Percentiles rank a stretch among this genome's conserved stretches.
phyloP scores from a whole-genome alignment of 495 filamentous ascomycete species.

The Aspergillus funiculosus region DNA sequence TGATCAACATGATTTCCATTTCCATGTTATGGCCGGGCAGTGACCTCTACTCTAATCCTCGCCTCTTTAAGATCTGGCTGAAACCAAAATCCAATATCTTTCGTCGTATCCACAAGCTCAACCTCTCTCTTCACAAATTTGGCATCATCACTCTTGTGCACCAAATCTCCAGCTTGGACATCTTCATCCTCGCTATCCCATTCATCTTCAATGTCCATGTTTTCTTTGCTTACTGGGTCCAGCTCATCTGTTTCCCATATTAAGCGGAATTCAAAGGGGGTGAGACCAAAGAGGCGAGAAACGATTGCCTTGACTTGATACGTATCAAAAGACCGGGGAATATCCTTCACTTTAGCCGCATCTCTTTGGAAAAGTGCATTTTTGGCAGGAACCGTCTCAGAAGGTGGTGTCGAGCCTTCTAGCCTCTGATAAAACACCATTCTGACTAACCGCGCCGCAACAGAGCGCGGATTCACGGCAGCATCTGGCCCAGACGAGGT shows the following conservation, averaged over 20 bases:
- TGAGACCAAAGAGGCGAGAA: conserved; percentile 60
- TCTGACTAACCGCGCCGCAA: conserved; percentile 66
- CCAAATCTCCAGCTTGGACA: not conserved
- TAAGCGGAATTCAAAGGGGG: conserved; percentile 58
- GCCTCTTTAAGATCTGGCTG: conserved; percentile 57
- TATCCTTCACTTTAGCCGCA: conserved; percentile 37
- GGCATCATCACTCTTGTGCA: conserved; percentile 15
- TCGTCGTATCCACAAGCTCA: conserved; percentile 73
- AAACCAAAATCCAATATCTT: conserved; percentile 75
- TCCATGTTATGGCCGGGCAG: not conserved
- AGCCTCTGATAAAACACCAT: conserved; percentile 49
- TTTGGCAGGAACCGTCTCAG: not conserved
- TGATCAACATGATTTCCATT: not conserved
- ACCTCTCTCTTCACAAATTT: conserved; percentile 67
- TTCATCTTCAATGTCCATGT: conserved; percentile 54
- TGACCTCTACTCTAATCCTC: conserved; percentile 58
- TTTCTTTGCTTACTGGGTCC: conserved; percentile 59
- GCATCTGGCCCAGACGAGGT: conserved; percentile 15
- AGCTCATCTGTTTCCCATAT: conserved; percentile 80
- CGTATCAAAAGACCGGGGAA: conserved; percentile 72
- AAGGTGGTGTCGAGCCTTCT: not conserved
- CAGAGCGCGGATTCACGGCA: conserved; percentile 54
- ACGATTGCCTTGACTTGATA: conserved; percentile 76
- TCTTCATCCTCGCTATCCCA: conserved; percentile 54
- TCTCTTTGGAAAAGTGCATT: no score